Percentiles rank a stretch among this genome's conserved stretches.
Evolutionary conservation across 2,329 filamentous ascomycete species (phyloP).

Genomic region (Botrytis deweyae): DNA sequence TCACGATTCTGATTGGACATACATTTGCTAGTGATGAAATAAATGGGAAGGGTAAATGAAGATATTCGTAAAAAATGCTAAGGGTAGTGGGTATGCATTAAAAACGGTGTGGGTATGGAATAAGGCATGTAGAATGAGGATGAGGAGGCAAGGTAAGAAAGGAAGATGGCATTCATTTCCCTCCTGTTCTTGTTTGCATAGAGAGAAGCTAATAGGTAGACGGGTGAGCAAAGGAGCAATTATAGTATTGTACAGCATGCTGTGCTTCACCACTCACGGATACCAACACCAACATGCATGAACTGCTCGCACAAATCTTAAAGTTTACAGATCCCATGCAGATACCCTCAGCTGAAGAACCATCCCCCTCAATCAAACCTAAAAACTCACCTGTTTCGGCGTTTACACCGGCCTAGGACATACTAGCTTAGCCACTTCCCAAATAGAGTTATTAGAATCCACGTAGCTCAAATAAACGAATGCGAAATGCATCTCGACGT

Average conservation of each 20-base stretch:
- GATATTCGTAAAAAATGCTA: neutral
- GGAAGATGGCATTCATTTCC: neutral
- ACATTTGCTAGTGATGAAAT: neutral
- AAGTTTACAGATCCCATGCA: neutral
- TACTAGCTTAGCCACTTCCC: neutral
- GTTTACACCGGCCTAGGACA: constrained; percentile 1
- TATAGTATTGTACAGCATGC: neutral
- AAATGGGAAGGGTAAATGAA: neutral
- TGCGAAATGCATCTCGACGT: constrained; percentile 20
- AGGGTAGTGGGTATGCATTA: neutral
- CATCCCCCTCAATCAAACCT: neutral
- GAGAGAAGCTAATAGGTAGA: neutral
- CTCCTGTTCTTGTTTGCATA: neutral
- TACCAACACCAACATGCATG: neutral
- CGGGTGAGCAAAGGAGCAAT: neutral
- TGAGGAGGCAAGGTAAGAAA: neutral
- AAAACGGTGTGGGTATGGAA: neutral
- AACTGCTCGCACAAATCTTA: neutral
- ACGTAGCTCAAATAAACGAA: constrained; percentile 16
- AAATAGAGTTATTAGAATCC: neutral
- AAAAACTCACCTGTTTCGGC: neutral
- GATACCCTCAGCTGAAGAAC: neutral
- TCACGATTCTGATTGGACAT: neutral
- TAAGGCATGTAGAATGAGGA: neutral
- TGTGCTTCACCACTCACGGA: neutral